phyloP scores from a whole-genome alignment of 345 rosid genomes.

The Hibiscus tridactylites region DNA sequence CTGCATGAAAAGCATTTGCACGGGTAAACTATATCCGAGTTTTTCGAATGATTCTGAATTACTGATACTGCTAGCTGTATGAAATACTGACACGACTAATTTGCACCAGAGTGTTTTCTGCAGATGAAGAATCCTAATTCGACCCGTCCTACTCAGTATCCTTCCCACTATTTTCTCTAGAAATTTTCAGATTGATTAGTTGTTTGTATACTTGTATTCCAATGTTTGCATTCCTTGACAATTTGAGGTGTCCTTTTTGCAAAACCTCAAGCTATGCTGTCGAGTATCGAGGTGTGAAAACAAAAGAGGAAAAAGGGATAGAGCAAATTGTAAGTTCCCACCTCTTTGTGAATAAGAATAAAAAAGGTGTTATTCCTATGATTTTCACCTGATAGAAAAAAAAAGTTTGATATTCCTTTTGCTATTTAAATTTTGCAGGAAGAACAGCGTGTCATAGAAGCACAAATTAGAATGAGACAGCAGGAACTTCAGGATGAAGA shows the following conservation, averaged over 20 bases:
- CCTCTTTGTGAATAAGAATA: not conserved
- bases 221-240: constrained; percentile 37
- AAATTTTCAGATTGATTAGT: not conserved
- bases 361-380: not conserved
- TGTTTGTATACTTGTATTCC: not conserved
- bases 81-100: constrained; percentile 12
- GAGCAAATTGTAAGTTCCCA: constrained; percentile 78
- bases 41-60: not conserved
- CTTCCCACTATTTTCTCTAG: constrained; percentile 26
- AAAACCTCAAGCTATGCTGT: constrained; percentile 95
- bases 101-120: constrained; percentile 84
- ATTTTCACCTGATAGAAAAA: not conserved
- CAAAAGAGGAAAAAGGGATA: constrained; percentile 92
- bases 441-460: constrained; percentile 97
- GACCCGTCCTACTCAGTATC: constrained; percentile 96
- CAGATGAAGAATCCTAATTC: constrained; percentile 98
- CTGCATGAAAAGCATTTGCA: constrained; percentile 93
- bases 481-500: constrained; percentile 85
- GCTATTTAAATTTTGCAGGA: constrained; percentile 40
- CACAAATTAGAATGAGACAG: constrained; percentile 82
- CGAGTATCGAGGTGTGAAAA: constrained; percentile 83
- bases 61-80: not conserved
- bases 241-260: constrained; percentile 86
- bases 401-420: not conserved
- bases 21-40: constrained; percentile 38